Evolutionary conservation across 1,284 basidiomycete species (phyloP).

Genomic region (Pyrrhoderma noxium): DNA sequence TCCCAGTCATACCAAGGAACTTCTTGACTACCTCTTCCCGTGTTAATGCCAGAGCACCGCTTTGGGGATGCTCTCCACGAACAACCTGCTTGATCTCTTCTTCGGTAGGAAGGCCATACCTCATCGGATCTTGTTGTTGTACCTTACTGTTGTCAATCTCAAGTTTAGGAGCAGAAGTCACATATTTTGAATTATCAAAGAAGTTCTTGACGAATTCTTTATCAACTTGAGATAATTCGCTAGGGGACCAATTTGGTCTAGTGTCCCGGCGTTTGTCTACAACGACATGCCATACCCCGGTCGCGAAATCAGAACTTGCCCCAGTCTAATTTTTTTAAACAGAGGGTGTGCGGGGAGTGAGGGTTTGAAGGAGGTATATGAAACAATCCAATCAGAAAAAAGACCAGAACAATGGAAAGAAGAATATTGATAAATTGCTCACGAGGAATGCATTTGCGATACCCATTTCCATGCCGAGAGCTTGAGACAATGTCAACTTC

Average conservation of each 20-base stretch:
- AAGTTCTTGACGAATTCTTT: conserved; percentile 49
- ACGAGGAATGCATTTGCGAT: conserved; percentile 80
- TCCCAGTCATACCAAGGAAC: conserved; percentile 37
- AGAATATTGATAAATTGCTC: conserved; percentile 28
- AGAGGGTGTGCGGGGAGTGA: conserved; percentile 12
- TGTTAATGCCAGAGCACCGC: conserved; percentile 51
- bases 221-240: conserved; percentile 49
- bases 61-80: conserved; percentile 45
- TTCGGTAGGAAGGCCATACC: conserved; percentile 62
- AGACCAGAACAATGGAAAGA: conserved; percentile 3
- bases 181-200: conserved; percentile 49
- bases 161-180: conserved; percentile 41
- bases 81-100: conserved; percentile 57
- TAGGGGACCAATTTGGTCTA: conserved; percentile 63
- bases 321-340: conserved; percentile 44
- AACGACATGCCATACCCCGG: conserved; percentile 73
- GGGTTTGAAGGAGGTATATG: background rate
- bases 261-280: conserved; percentile 49
- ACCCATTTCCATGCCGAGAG: conserved; percentile 74
- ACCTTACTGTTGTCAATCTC: conserved; percentile 29
- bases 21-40: conserved; percentile 53
- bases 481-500: conserved; percentile 53
- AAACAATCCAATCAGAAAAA: background rate
- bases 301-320: conserved; percentile 74
- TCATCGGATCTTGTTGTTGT: conserved; percentile 33